Conservation (phyloP, 2,329 filamentous ascomycete genomes). For the Aspergillus sp. region DNA sequence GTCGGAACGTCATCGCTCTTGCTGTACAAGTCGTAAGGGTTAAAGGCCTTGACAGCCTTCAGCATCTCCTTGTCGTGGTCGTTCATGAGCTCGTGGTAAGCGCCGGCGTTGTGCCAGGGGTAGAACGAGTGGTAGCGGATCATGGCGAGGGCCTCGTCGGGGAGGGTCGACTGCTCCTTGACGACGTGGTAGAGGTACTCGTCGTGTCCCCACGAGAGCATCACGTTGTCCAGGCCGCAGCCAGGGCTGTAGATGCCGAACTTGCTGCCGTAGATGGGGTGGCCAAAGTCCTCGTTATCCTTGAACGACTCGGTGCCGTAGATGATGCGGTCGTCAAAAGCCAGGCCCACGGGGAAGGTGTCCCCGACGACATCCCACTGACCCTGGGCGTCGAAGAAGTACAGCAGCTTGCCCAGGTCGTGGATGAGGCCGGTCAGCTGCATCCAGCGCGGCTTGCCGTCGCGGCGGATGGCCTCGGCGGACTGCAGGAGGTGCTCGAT, state of each 20-base stretch:
- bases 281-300: slow-evolving; percentile 69
- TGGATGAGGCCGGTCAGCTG: slow-evolving; percentile 50
- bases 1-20: slow-evolving; percentile 82
- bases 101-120: slow-evolving; percentile 81
- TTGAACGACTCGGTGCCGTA: slow-evolving; percentile 72
- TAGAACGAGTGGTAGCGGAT: slow-evolving; percentile 93
- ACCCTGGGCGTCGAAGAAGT: slow-evolving; percentile 68
- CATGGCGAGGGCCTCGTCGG: slow-evolving; percentile 83
- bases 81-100: slow-evolving; percentile 80
- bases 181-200: slow-evolving; percentile 70
- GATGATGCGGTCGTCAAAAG: slow-evolving; percentile 69
- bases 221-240: slow-evolving; percentile 82
- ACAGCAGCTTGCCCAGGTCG: slow-evolving; percentile 48
- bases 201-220: slow-evolving; percentile 76
- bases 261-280: slow-evolving; percentile 72
- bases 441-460: slow-evolving; percentile 55
- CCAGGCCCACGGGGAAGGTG: slow-evolving; percentile 48
- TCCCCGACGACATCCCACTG: slow-evolving; percentile 90
- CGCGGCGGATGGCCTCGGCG: slow-evolving; percentile 83
- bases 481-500: slow-evolving; percentile 88
- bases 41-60: slow-evolving; percentile 79
- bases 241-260: slow-evolving; percentile 76
- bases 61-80: slow-evolving; percentile 78
- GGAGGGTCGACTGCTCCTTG: slow-evolving; percentile 77
- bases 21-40: slow-evolving; percentile 88